A percentile compares a stretch with the other conserved stretches of the same genome.
Evolutionary conservation across 2,329 filamentous ascomycete genomes (phyloP).

Genomic region (Penicillium sp.): DNA sequence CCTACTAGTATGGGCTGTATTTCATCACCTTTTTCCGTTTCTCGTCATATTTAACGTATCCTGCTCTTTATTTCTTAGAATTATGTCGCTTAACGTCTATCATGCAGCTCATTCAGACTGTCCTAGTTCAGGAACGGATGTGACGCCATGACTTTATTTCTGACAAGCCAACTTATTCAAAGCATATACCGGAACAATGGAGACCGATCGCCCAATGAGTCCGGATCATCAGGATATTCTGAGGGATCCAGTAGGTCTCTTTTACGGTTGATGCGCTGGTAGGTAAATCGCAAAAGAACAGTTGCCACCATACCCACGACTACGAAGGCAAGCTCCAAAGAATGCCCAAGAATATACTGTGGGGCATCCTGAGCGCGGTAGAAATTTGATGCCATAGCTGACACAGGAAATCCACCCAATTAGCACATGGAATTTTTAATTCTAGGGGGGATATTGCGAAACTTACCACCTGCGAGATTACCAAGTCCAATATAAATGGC

Average conservation of each 20-base stretch:
- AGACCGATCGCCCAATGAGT: conserved; percentile 64
- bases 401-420: conserved; percentile 3
- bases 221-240: conserved; percentile 57
- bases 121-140: too few relatives aligned
- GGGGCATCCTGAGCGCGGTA: conserved; percentile 61
- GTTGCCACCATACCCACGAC: conserved; percentile 51
- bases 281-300: conserved; percentile 53
- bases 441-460: not conserved
- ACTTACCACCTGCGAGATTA: conserved; percentile 50
- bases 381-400: conserved; percentile 73
- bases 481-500: conserved; percentile 67
- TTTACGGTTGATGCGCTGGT: conserved; percentile 63
- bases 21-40: too few relatives aligned
- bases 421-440: conserved; percentile 1
- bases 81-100: too few relatives aligned
- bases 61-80: too few relatives aligned
- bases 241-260: conserved; percentile 53
- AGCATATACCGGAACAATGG: conserved; percentile 67
- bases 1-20: too few relatives aligned
- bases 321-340: conserved; percentile 57
- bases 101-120: too few relatives aligned
- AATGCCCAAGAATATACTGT: conserved; percentile 56
- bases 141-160: too few relatives aligned
- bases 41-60: too few relatives aligned
- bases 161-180: conserved; percentile 28